Evolutionary conservation across 495 filamentous ascomycete species (phyloP).

Genomic region (Baudoinia panamericana): DNA sequence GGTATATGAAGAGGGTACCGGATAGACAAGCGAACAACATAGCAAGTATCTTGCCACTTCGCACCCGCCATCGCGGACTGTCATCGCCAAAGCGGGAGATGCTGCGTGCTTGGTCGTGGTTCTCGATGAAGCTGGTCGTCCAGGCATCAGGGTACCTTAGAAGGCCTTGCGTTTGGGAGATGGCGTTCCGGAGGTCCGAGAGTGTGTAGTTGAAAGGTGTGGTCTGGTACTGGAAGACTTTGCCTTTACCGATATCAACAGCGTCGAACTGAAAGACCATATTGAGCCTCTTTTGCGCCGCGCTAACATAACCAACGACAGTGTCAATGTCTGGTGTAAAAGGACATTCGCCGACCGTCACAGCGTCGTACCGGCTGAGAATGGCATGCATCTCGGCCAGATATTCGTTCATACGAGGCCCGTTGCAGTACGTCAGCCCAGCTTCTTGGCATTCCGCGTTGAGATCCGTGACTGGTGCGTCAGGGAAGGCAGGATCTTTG

Average conservation of each 20-base stretch:
- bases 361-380: conserved; percentile 13
- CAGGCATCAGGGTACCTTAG: conserved; percentile 1
- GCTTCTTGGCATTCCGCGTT: conserved; percentile 15
- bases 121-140: conserved; percentile 10
- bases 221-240: conserved; percentile 7
- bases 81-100: conserved; percentile 24
- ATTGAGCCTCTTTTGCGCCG: conserved; percentile 20
- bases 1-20: conserved; percentile 29
- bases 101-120: conserved; percentile 24
- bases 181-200: conserved; percentile 5
- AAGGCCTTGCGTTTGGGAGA: not conserved
- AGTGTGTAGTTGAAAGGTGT: conserved; percentile 6
- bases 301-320: conserved; percentile 20
- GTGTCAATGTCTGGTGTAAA: conserved; percentile 17
- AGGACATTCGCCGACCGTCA: conserved; percentile 24
- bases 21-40: conserved; percentile 18
- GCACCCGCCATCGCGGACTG: conserved; percentile 17
- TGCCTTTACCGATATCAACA: conserved; percentile 15
- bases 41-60: conserved; percentile 25
- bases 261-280: conserved; percentile 31
- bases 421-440: conserved; percentile 22
- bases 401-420: conserved; percentile 28
- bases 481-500: conserved; percentile 21
- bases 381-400: conserved; percentile 25
- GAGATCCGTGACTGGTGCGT: conserved; percentile 25